Percentiles rank a stretch among this genome's conserved stretches.
Evolutionary conservation across 768 basidiomycete species (phyloP).

Genomic region (Calocybe indica): DNA sequence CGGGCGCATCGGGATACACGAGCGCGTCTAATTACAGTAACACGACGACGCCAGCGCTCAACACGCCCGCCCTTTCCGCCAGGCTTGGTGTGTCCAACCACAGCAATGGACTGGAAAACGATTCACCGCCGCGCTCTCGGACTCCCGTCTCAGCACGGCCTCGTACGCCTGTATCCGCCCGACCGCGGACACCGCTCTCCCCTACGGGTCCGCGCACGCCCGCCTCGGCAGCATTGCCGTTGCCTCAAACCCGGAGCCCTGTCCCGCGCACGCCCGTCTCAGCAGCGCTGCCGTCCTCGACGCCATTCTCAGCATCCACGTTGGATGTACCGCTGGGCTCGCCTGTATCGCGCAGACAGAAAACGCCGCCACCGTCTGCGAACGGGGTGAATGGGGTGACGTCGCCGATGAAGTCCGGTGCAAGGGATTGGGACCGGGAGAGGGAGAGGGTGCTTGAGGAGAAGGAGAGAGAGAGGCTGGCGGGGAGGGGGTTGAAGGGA

Average conservation of each 20-base stretch:
- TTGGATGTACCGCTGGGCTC: constrained; percentile 21
- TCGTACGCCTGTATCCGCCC: constrained; percentile 15
- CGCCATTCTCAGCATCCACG: constrained; percentile 13
- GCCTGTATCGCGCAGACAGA: constrained; percentile 24
- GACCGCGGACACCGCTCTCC: constrained; percentile 47
- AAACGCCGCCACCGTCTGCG: constrained; percentile 24
- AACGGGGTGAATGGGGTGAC: constrained; percentile 10
- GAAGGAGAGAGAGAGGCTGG: constrained; percentile 14
- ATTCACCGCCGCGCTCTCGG: constrained; percentile 1
- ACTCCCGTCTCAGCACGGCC: constrained; percentile 8
- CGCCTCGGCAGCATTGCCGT: constrained; percentile 4
- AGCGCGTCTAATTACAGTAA: constrained; percentile 9
- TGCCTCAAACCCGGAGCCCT: background rate
- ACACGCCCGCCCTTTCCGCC: constrained; percentile 8
- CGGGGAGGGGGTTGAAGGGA: constrained; percentile 23
- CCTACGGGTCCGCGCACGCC: constrained; percentile 9
- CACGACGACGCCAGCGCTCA: background rate
- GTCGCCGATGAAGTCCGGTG: constrained; percentile 3
- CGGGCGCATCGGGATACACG: constrained; percentile 8
- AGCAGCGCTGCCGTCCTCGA: constrained; percentile 13
- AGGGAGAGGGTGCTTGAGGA: constrained; percentile 3
- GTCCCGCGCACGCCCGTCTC: constrained; percentile 11
- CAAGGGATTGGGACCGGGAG: constrained; percentile 16
- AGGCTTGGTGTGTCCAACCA: constrained; percentile 1
- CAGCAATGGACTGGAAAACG: constrained; percentile 5